Base-by-base conservation (phyloP, 352 stramenopile genomes). In the Globisporangium cederbergense region DNA sequence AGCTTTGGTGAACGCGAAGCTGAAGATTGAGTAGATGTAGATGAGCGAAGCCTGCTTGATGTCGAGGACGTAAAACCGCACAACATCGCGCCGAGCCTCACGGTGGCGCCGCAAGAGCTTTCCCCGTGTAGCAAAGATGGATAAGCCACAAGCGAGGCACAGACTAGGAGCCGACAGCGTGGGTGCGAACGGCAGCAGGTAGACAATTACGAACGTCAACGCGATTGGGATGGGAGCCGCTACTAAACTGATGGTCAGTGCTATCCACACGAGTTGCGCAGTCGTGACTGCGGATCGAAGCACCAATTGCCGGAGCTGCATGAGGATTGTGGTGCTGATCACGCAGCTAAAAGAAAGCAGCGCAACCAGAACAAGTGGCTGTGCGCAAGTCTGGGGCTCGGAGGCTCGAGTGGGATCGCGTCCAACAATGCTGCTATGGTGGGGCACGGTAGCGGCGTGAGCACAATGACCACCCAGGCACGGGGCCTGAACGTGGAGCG, bases 131-230 rank as follows among this genome's bases (percentile, higher is more conserved):
- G 8, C 59, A 53, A 52, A 22, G 52, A 38, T 14, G 58, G 4
- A 34, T 28, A 16, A n/a, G 16, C 1, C 70, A 67, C 70, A 7
- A 57, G 20, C 9, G 66, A 58, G 22, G 62, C 65, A 30, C 49
- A 14, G 13, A 28, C 30, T 14, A 38, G 56, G 9, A 14, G 22
- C 4, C 10, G 18, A 18, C 9, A 62, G 14, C 34, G 71, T 59
- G 4, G 79, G 65, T 16, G 52, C 64, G 58, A 81, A 79, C 1
- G 71, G 73, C 6, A 80, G 42, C 4, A 71, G 67, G 40, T 76
- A 80, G 0, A 71, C 73, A 34, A 81, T 66, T 1, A 8, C 2
- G 0, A 60, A 25, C 0, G 49, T 0, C 49, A 55, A 22, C 22
- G 22, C 14, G 16, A 54, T 60, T 66, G 0, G 77, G 13, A 2